These are phyloP conservation scores for Starmerella sirachaensis DNA, from an alignment of 805 yeast species.

Conservation along the genomic window DNA sequence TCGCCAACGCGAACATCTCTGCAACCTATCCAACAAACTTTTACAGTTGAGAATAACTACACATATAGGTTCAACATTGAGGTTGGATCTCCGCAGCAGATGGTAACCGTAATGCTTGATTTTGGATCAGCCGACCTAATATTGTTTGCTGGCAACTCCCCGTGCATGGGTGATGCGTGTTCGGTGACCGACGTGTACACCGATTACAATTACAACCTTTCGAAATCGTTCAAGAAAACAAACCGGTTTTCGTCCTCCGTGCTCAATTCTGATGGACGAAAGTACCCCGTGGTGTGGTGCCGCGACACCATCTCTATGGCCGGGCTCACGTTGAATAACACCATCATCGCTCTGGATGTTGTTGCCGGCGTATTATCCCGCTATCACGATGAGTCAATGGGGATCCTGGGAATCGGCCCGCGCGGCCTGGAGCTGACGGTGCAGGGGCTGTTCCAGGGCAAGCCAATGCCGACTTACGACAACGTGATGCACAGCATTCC, in stretches of 20 bases:
- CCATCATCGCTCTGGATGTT: slow-evolving; percentile 1
- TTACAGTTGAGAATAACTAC: slow-evolving; percentile 2
- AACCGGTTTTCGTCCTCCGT: slow-evolving; percentile 3
- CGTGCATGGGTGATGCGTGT: slow-evolving; percentile 5
- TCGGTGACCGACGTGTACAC: not conserved
- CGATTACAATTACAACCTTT: slow-evolving; percentile 1
- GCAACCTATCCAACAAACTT: slow-evolving; percentile 8
- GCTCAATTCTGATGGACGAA: slow-evolving; percentile 7
- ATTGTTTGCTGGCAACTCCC: slow-evolving; percentile 4
- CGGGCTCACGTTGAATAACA: not conserved
- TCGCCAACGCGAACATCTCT: too few relatives aligned
- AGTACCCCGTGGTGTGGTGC: slow-evolving; percentile 11
- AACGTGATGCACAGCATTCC: slow-evolving; percentile 1
- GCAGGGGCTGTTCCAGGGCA: slow-evolving; percentile 2
- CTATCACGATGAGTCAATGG: not conserved
- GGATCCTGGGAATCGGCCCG: slow-evolving; percentile 16
- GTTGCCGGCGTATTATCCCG: not conserved
- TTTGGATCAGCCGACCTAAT: slow-evolving; percentile 17
- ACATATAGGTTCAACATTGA: slow-evolving; percentile 5
- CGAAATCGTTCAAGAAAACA: not conserved
- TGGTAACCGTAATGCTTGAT: slow-evolving; percentile 10
- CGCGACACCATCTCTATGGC: slow-evolving; percentile 8
- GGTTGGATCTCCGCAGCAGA: slow-evolving; percentile 16
- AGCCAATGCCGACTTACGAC: slow-evolving; percentile 11
- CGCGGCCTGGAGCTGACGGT: slow-evolving; percentile 15